Evolutionary conservation across 2,329 filamentous ascomycete genomes (phyloP).

Genomic region (Tolypocladium endophyticum): DNA sequence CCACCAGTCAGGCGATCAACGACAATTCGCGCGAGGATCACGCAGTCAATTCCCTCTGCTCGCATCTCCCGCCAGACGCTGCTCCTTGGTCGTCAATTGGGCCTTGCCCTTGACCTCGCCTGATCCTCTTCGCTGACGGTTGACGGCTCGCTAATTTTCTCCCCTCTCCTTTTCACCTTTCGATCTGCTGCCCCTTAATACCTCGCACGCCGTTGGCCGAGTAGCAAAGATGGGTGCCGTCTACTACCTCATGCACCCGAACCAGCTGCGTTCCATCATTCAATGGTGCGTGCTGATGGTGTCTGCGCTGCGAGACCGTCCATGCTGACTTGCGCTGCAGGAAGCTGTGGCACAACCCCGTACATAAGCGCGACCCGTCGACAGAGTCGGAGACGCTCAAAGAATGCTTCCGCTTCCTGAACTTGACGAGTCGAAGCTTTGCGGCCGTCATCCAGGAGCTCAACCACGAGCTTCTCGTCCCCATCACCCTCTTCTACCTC

Average conservation of each 20-base stretch:
- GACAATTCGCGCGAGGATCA: not conserved
- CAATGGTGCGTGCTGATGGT: constrained; percentile 61
- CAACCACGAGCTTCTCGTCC: constrained; percentile 84
- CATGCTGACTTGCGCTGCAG: constrained; percentile 33
- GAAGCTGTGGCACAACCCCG: constrained; percentile 95
- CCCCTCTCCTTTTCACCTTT: not conserved
- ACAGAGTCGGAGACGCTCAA: constrained; percentile 66
- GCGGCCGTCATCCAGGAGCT: constrained; percentile 88
- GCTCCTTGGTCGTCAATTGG: not conserved
- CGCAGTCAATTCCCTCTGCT: not conserved
- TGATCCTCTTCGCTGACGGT: not conserved
- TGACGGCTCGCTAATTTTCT: not conserved
- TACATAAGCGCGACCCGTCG: constrained; percentile 68
- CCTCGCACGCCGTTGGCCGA: not conserved
- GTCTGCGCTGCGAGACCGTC: not conserved
- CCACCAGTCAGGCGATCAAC: not conserved
- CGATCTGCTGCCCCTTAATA: not conserved
- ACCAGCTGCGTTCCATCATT: constrained; percentile 69
- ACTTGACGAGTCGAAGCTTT: constrained; percentile 88
- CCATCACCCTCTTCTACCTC: constrained; percentile 86
- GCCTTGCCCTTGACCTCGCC: not conserved
- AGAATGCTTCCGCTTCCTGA: constrained; percentile 78
- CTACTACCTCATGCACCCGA: constrained; percentile 67
- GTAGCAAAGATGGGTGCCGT: constrained; percentile 46
- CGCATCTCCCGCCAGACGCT: not conserved